These are phyloP conservation scores for Apophysomyces trapeziformis DNA, from an alignment of 371 early-diverging fungal genomes.

Conservation along the genomic window DNA sequence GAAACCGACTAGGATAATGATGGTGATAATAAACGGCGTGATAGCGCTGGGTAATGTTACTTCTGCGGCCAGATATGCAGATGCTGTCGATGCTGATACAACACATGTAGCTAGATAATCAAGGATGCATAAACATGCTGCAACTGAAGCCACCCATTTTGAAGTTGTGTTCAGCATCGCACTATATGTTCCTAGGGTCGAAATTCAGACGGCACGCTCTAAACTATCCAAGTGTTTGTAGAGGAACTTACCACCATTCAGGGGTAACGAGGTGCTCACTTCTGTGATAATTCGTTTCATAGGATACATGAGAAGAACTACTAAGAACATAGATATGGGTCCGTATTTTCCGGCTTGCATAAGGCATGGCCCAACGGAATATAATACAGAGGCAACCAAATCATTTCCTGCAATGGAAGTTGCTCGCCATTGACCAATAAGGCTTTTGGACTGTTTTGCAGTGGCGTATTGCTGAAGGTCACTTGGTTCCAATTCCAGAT, in stretches of 20 bases:
- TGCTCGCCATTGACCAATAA: conserved; percentile 52
- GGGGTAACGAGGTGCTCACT: conserved; percentile 52
- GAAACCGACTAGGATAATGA: conserved; percentile 41
- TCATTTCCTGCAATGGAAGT: conserved; percentile 64
- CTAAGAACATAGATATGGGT: conserved; percentile 55
- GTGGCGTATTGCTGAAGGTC: conserved; percentile 25
- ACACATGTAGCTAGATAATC: conserved; percentile 61
- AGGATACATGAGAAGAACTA: conserved; percentile 54
- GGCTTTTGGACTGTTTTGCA: conserved; percentile 15
- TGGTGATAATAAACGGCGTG: conserved; percentile 44
- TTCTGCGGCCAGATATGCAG: conserved; percentile 55
- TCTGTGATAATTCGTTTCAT: conserved; percentile 56
- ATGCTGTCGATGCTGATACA: conserved; percentile 60
- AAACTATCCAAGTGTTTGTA: neutral
- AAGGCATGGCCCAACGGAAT: conserved; percentile 54
- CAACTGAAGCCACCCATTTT: conserved; percentile 53
- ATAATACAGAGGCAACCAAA: conserved; percentile 55
- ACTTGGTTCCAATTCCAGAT: conserved; percentile 41
- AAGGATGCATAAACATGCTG: conserved; percentile 52
- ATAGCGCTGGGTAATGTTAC: conserved; percentile 32
- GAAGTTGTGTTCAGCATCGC: conserved; percentile 51
- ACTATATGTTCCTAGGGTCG: conserved; percentile 39
- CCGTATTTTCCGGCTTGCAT: conserved; percentile 57
- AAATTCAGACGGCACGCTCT: neutral
- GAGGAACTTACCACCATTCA: conserved; percentile 53